A percentile compares a stretch with the other conserved stretches of the same genome.
phyloP scores from a whole-genome alignment of 83 land plant genomes.

The Larix sibirica region DNA sequence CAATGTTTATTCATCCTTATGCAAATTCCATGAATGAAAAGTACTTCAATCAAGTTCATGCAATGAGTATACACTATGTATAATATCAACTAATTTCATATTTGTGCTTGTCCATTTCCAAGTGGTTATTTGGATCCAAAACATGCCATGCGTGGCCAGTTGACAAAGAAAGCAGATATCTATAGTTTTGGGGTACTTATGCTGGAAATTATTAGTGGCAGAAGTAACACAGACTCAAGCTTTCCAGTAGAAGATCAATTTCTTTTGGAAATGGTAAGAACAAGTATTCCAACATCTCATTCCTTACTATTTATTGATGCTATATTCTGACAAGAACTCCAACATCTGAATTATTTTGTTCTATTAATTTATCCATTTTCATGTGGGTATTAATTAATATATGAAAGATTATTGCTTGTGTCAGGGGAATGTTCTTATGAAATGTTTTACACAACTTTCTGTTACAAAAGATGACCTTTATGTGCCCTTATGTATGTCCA shows the following conservation, averaged over 20 bases:
- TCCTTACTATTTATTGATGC: neutral
- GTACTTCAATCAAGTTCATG: neutral
- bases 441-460: neutral
- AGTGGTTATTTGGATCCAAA: slow-evolving; percentile 41
- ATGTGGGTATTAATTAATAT: neutral
- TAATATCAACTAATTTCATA: neutral
- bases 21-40: neutral
- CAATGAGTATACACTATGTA: neutral
- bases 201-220: too few relatives aligned
- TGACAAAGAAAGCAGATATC: slow-evolving; percentile 5
- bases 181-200: too few relatives aligned
- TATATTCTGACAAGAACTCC: neutral
- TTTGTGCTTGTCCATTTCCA: neutral
- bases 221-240: neutral
- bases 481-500: neutral
- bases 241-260: slow-evolving; percentile 20
- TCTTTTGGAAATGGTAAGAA: slow-evolving; percentile 29
- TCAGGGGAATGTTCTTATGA: neutral
- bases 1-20: neutral
- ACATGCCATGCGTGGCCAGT: slow-evolving; percentile 31
- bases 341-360: neutral
- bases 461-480: neutral
- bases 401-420: neutral
- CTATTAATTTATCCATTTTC: neutral
- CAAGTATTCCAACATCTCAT: neutral